These are phyloP conservation scores for Arabis alpina DNA, from an alignment of 345 rosid genomes.

Conservation along the genomic window DNA sequence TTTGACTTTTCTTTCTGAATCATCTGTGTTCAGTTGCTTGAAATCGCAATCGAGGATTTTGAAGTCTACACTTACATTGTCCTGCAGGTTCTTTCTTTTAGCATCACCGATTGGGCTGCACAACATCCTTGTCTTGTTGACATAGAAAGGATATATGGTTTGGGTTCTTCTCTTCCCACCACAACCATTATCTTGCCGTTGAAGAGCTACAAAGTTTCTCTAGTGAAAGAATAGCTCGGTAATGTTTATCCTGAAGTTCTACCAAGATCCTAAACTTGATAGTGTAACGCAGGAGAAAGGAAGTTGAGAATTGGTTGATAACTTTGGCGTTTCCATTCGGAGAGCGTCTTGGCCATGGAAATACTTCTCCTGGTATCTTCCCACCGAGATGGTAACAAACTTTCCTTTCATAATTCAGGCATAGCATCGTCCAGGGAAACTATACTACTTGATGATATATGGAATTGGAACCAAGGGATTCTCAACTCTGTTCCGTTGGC, in stretches of 20 bases:
- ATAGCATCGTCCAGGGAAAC: constrained; percentile 73
- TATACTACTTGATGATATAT: constrained; percentile 59
- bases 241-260: too few species aligned
- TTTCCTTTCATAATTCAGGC: constrained; percentile 76
- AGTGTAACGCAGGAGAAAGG: constrained; percentile 65
- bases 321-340: constrained; percentile 74
- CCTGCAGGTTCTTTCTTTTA: too few species aligned
- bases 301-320: constrained; percentile 66
- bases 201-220: constrained; percentile 61
- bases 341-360: constrained; percentile 59
- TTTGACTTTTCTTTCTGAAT: too few species aligned
- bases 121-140: constrained; percentile 56
- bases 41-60: too few species aligned
- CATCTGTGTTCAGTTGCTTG: too few species aligned
- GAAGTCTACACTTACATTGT: too few species aligned
- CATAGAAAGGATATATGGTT: constrained; percentile 57
- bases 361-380: constrained; percentile 64
- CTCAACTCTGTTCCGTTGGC: constrained; percentile 62
- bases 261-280: constrained; percentile 45
- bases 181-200: constrained; percentile 67
- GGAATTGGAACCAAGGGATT: constrained; percentile 70
- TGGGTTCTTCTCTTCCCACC: constrained; percentile 52
- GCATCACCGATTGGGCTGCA: constrained; percentile 55
- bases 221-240: constrained; percentile 73
- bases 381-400: constrained; percentile 73